Evolutionary conservation across 2,329 filamentous ascomycete genomes (phyloP).

Genomic region (Scytalidium lignicola): DNA sequence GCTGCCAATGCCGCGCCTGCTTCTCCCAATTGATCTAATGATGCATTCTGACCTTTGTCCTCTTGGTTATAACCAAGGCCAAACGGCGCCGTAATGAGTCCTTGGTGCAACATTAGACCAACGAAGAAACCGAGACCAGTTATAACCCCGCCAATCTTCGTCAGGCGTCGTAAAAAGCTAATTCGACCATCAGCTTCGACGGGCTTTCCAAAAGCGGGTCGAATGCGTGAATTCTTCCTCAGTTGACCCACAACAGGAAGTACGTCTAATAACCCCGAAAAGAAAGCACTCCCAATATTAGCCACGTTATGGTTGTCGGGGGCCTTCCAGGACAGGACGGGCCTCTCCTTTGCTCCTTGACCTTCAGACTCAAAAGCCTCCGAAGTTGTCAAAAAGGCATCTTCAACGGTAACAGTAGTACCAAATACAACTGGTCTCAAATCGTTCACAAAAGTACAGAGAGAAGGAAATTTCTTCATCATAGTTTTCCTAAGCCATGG

Average conservation of each 20-base stretch:
- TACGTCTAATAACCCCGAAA: conserved; percentile 22
- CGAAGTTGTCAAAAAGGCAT: conserved; percentile 17
- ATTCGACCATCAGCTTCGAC: conserved; percentile 14
- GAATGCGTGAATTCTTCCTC: conserved; percentile 21
- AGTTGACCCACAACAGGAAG: conserved; percentile 23
- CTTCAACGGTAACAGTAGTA: conserved; percentile 17
- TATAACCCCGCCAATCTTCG: conserved; percentile 20
- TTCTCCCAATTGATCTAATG: conserved; percentile 19
- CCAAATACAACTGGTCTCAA: conserved; percentile 34
- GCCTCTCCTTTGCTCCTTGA: conserved; percentile 7
- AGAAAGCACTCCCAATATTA: conserved; percentile 21
- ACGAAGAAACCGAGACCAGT: conserved; percentile 24
- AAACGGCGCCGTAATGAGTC: conserved; percentile 19
- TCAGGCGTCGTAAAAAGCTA: conserved; percentile 16
- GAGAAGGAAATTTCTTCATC: conserved; percentile 38
- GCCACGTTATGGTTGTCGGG: conserved; percentile 22
- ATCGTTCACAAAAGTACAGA: conserved; percentile 39
- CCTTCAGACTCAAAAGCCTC: conserved; percentile 6
- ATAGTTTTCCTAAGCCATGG: conserved; percentile 57
- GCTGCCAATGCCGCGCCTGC: conserved; percentile 21
- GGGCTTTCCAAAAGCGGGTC: conserved; percentile 17
- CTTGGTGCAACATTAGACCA: conserved; percentile 28
- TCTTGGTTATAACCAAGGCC: conserved; percentile 4
- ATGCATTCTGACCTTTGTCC: conserved; percentile 7
- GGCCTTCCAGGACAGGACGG: conserved; percentile 25